Evolutionary conservation across 495 filamentous ascomycete species (phyloP).

Genomic region (Xylaria palmicola): DNA sequence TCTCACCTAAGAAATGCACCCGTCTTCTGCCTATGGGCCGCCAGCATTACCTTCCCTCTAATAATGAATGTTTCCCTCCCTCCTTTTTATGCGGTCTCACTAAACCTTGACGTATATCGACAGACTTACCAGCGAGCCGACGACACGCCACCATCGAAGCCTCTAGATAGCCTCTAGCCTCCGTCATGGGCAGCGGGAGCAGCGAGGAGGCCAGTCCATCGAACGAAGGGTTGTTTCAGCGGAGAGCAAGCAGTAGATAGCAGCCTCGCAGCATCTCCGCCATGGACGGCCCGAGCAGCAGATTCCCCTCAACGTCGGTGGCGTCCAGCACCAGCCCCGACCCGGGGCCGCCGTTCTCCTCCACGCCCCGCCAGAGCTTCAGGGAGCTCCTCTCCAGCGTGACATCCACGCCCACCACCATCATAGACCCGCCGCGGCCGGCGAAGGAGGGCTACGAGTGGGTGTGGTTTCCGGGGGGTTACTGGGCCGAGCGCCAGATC

Average conservation of each 20-base stretch:
- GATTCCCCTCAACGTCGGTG: slow-evolving; percentile 20
- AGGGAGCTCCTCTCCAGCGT: slow-evolving; percentile 18
- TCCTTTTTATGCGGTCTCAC: slow-evolving; percentile 7
- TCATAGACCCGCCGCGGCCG: slow-evolving; percentile 48
- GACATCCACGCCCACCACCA: slow-evolving; percentile 7
- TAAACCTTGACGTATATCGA: not conserved
- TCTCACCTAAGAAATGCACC: slow-evolving; percentile 10
- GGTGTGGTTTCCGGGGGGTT: slow-evolving; percentile 57
- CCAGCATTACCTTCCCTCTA: not conserved
- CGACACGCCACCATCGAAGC: slow-evolving; percentile 3
- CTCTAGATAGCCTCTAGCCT: not conserved
- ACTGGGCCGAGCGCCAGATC: slow-evolving; percentile 53
- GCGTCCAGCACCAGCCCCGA: slow-evolving; percentile 8
- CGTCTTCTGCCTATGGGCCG: not conserved
- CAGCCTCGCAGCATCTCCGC: slow-evolving; percentile 23
- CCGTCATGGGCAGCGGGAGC: not conserved
- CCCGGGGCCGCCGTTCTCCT: not conserved
- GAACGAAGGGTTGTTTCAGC: slow-evolving; percentile 20
- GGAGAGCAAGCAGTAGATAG: slow-evolving; percentile 20
- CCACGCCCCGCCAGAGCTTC: not conserved
- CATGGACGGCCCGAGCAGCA: slow-evolving; percentile 28
- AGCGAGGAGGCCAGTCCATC: slow-evolving; percentile 19
- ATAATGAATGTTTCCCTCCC: not conserved
- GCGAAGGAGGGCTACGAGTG: slow-evolving; percentile 50
- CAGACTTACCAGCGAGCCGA: not conserved